phyloP scores from a whole-genome alignment of 163 green algal species.

The Volvox carteri region DNA sequence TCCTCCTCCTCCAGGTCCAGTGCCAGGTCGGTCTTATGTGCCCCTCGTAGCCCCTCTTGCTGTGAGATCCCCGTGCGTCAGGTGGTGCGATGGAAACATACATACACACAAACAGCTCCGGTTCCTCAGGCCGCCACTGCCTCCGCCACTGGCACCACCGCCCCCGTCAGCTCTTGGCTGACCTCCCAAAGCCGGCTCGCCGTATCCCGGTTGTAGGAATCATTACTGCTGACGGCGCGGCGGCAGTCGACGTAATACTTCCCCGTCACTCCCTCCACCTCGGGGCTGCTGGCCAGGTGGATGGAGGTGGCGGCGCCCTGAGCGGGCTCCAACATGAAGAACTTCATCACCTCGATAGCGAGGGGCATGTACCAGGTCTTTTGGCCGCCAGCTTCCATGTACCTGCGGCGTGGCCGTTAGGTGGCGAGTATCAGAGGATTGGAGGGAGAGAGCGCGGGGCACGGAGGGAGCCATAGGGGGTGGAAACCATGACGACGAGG shows the following conservation, averaged over 20 bases:
- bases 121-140: not conserved
- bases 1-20: too few relatives aligned
- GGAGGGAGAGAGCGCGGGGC: too few relatives aligned
- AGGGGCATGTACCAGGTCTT: slow-evolving; percentile 43
- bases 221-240: slow-evolving; percentile 48
- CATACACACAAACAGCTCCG: too few relatives aligned
- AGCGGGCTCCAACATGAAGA: slow-evolving; percentile 45
- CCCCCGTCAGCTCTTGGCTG: slow-evolving; percentile 73
- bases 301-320: slow-evolving; percentile 85
- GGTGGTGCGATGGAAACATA: too few relatives aligned
- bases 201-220: slow-evolving; percentile 73
- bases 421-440: not conserved
- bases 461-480: too few relatives aligned
- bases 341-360: not conserved
- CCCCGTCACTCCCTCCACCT: slow-evolving; percentile 75
- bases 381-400: slow-evolving; percentile 22
- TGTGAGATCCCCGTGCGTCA: too few relatives aligned
- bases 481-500: too few relatives aligned
- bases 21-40: too few relatives aligned
- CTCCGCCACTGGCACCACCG: not conserved
- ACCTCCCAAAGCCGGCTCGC: slow-evolving; percentile 74
- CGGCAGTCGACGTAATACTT: slow-evolving; percentile 81
- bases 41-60: too few relatives aligned
- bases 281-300: slow-evolving; percentile 70
- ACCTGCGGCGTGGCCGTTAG: slow-evolving; percentile 11